Percentiles rank a stretch among this genome's conserved stretches.
These are phyloP conservation scores for Xylaria sp. DNA, from an alignment of 2,329 filamentous ascomycete species.

Conservation along the genomic window DNA sequence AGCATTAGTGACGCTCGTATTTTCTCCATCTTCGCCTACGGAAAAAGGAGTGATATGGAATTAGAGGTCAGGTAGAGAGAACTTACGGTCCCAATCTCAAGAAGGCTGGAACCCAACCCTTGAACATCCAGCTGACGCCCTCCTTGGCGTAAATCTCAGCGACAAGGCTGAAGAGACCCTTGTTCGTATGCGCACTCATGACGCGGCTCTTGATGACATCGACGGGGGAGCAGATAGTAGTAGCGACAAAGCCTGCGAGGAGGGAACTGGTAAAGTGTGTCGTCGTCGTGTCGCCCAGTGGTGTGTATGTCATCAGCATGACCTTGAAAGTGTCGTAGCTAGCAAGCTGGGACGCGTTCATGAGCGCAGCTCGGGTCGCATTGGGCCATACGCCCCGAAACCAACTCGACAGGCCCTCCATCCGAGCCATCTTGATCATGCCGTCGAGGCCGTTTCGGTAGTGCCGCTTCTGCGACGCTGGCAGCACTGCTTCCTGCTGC, in stretches of 20 bases:
- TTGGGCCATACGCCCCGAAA: conserved; percentile 91
- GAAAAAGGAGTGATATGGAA: background rate
- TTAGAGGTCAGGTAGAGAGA: conserved; percentile 1
- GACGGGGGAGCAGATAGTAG: conserved; percentile 84
- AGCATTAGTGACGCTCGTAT: background rate
- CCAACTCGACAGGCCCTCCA: conserved; percentile 80
- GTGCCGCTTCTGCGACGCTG: conserved; percentile 78
- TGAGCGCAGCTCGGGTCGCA: conserved; percentile 81
- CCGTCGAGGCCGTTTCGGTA: conserved; percentile 92
- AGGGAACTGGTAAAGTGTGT: conserved; percentile 84
- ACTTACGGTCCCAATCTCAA: conserved; percentile 72
- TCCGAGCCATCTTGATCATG: conserved; percentile 83
- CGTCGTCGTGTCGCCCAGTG: conserved; percentile 74
- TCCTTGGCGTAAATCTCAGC: conserved; percentile 75
- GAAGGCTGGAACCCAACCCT: conserved; percentile 87
- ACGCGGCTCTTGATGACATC: conserved; percentile 91
- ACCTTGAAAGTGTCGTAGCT: conserved; percentile 87
- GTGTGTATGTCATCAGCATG: conserved; percentile 72
- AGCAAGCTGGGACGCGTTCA: conserved; percentile 87
- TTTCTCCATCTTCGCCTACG: background rate
- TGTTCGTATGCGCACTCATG: conserved; percentile 73
- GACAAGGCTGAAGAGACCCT: conserved; percentile 69
- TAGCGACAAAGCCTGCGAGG: conserved; percentile 83
- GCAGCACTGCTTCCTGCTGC: conserved; percentile 90
- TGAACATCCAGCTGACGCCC: conserved; percentile 85